Evolutionary conservation across 495 filamentous ascomycete genomes (phyloP).

Genomic region (Echria macrotheca): DNA sequence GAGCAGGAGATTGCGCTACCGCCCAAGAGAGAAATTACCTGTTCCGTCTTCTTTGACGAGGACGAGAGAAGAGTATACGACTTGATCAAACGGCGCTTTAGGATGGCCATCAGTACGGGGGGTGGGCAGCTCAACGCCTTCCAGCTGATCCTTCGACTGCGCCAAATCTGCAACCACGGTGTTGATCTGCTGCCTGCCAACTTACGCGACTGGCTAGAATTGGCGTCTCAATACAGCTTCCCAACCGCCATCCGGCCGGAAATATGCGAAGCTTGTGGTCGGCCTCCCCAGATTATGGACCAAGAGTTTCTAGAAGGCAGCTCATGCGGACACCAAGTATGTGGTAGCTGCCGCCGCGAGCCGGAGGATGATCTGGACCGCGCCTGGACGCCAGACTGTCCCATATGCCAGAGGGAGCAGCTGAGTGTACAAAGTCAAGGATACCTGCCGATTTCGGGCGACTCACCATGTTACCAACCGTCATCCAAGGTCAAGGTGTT

Average conservation of each 20-base stretch:
- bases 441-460: too few species aligned
- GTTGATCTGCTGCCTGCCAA: too few species aligned
- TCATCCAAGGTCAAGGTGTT: slow-evolving; percentile 14
- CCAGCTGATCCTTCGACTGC: slow-evolving; percentile 35
- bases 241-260: slow-evolving; percentile 33
- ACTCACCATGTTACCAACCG: neutral
- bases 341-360: slow-evolving; percentile 25
- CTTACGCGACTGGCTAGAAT: too few species aligned
- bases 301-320: too few species aligned
- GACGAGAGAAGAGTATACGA: slow-evolving; percentile 33
- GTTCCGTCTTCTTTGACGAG: slow-evolving; percentile 19
- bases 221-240: too few species aligned
- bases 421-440: too few species aligned
- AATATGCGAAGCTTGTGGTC: slow-evolving; percentile 22
- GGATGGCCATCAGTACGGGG: too few species aligned
- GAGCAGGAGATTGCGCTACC: too few species aligned
- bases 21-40: slow-evolving; percentile 13
- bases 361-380: too few species aligned
- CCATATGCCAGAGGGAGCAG: too few species aligned
- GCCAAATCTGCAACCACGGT: slow-evolving; percentile 47
- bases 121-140: too few species aligned
- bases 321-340: slow-evolving; percentile 32
- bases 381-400: too few species aligned
- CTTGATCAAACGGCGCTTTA: slow-evolving; percentile 18
- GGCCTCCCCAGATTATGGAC: slow-evolving; percentile 19